These are phyloP conservation scores for Fomitiporia mediterranea DNA, from an alignment of 1,284 basidiomycete species.

Conservation along the genomic window DNA sequence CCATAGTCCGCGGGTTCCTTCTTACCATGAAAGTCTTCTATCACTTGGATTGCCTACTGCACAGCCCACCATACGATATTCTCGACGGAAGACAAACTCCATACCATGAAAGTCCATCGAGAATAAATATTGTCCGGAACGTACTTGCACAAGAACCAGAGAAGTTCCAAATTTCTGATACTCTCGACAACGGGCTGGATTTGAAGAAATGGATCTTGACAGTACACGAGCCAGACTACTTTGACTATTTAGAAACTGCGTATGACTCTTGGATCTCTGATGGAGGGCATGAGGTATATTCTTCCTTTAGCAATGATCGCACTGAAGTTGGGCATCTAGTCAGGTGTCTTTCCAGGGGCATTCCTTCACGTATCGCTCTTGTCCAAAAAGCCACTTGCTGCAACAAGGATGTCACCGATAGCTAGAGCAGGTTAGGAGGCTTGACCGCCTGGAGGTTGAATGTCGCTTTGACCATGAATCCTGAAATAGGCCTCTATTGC, in stretches of 20 bases:
- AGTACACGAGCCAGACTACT: constrained; percentile 29
- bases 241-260: constrained; percentile 29
- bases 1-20: no score
- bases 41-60: constrained; percentile 25
- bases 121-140: constrained; percentile 27
- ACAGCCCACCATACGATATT: constrained; percentile 33
- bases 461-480: no score
- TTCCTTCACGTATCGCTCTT: constrained; percentile 28
- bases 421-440: constrained; percentile 30
- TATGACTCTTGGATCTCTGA: constrained; percentile 31
- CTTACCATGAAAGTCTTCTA: constrained; percentile 19
- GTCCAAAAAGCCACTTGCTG: constrained; percentile 4
- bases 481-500: constrained; percentile 34
- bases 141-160: constrained; percentile 23
- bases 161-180: constrained; percentile 23
- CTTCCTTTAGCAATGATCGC: no score
- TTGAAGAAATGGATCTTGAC: constrained; percentile 18
- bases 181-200: constrained; percentile 20
- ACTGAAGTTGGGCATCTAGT: constrained; percentile 21
- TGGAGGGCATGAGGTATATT: constrained; percentile 30
- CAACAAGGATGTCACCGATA: constrained; percentile 22
- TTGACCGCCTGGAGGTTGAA: no score
- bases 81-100: constrained; percentile 29
- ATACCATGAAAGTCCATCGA: constrained; percentile 32
- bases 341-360: constrained; percentile 32